Percentiles rank a stretch among this genome's conserved stretches.
phyloP scores from a whole-genome alignment of 192 early-diverging fungal genomes.

The Funneliformis mosseae region DNA sequence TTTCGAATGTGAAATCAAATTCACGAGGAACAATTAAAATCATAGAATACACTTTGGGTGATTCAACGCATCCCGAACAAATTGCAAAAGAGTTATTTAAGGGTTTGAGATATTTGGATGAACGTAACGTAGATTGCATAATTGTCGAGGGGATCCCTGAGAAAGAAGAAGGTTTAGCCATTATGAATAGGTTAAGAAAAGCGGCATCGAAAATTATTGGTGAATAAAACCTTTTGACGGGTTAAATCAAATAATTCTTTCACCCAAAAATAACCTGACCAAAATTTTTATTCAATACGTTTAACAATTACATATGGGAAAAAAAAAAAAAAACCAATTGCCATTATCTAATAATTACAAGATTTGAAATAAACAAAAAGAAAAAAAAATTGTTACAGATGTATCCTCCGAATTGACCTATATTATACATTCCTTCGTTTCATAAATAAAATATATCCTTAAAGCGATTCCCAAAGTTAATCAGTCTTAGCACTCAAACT shows the following conservation, averaged over 20 bases:
- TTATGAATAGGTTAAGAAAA: constrained; percentile 95
- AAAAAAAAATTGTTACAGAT: too few species aligned
- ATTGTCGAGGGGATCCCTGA: constrained; percentile 93
- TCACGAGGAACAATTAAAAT: constrained; percentile 4
- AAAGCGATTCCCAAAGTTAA: neutral
- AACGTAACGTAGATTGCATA: constrained; percentile 66
- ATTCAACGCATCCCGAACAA: constrained; percentile 50
- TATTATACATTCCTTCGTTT: neutral
- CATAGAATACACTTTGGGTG: constrained; percentile 58
- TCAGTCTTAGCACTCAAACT: neutral
- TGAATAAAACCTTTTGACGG: constrained; percentile 10
- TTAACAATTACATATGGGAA: too few species aligned
- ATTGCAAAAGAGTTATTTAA: constrained; percentile 84
- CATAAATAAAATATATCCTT: neutral
- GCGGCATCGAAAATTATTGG: constrained; percentile 70
- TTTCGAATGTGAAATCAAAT: neutral
- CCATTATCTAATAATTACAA: too few species aligned
- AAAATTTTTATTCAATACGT: too few species aligned
- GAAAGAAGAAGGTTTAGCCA: constrained; percentile 84
- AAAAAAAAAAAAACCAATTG: too few species aligned
- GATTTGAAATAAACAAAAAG: too few species aligned
- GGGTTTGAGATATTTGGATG: constrained; percentile 77
- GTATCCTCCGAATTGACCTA: too few species aligned
- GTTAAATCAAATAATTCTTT: too few species aligned
- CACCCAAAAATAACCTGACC: too few species aligned